Conservation (phyloP, 768 basidiomycete species). For the Boletus speciosus region DNA sequence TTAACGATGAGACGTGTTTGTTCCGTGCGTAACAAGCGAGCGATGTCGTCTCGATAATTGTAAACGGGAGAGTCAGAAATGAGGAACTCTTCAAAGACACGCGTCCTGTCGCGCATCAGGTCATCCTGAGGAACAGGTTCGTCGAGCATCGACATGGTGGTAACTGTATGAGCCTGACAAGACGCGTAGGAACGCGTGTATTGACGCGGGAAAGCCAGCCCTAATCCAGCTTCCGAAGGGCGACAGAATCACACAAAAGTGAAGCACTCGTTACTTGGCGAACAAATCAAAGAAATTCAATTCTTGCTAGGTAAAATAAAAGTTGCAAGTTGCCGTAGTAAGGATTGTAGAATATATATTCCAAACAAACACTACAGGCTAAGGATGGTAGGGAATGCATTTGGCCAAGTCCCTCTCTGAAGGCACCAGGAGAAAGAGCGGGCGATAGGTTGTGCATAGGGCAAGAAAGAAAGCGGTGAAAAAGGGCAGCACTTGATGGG, state of each 20-base stretch:
- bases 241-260: too few species aligned
- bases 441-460: conserved; percentile 5
- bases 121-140: conserved; percentile 67
- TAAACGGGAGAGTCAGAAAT: conserved; percentile 60
- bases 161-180: background rate
- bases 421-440: conserved; percentile 3
- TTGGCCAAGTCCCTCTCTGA: background rate
- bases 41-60: conserved; percentile 85
- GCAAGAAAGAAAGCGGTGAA: conserved; percentile 2
- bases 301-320: background rate
- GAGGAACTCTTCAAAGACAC: conserved; percentile 81
- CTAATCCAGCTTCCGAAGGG: conserved; percentile 17
- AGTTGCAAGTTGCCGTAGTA: background rate
- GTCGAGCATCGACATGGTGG: conserved; percentile 37
- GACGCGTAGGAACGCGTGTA: conserved; percentile 11
- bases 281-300: background rate
- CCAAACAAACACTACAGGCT: conserved; percentile 6
- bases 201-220: conserved; percentile 34
- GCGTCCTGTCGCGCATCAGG: conserved; percentile 70
- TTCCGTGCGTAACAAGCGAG: conserved; percentile 75
- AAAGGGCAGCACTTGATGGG: background rate
- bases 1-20: conserved; percentile 91
- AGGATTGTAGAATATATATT: background rate
- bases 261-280: too few species aligned
- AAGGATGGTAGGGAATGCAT: conserved; percentile 5